phyloP scores from a whole-genome alignment of 1,284 basidiomycete species.

The Heterobasidion parviporum region DNA sequence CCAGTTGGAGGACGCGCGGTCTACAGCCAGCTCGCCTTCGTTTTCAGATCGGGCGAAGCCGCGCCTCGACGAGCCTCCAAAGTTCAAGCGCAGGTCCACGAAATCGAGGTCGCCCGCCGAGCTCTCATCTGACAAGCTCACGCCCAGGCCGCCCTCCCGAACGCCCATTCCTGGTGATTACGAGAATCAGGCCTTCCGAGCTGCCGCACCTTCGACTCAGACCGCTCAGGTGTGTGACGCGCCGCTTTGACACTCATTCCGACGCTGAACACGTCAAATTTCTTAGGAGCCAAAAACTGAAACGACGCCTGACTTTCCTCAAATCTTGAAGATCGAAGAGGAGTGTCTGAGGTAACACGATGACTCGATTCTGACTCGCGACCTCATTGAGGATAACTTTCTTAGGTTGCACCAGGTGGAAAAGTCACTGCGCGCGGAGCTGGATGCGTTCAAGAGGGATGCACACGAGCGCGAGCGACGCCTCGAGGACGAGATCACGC shows the following conservation, averaged over 20 bases:
- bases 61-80: too few species aligned
- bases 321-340: constrained; percentile 20
- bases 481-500: neutral
- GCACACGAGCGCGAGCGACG: neutral
- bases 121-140: too few species aligned
- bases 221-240: neutral
- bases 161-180: too few species aligned
- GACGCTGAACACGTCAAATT: too few species aligned
- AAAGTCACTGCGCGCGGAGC: neutral
- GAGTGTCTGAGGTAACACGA: constrained; percentile 25
- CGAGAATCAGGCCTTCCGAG: too few species aligned
- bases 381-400: neutral
- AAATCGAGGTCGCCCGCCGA: too few species aligned
- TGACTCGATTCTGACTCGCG: constrained; percentile 4
- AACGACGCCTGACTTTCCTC: constrained; percentile 9
- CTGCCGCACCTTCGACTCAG: neutral
- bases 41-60: too few species aligned
- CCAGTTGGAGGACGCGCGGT: neutral
- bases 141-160: too few species aligned
- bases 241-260: neutral
- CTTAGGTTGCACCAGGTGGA: neutral
- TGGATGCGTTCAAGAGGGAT: neutral
- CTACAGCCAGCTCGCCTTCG: neutral
- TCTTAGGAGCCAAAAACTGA: too few species aligned
- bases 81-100: too few species aligned